A percentile compares a stretch with the other conserved stretches of the same genome.
phyloP scores from a whole-genome alignment of 202 grass and related monocot genomes.

The Hordeum pubiflorum region DNA sequence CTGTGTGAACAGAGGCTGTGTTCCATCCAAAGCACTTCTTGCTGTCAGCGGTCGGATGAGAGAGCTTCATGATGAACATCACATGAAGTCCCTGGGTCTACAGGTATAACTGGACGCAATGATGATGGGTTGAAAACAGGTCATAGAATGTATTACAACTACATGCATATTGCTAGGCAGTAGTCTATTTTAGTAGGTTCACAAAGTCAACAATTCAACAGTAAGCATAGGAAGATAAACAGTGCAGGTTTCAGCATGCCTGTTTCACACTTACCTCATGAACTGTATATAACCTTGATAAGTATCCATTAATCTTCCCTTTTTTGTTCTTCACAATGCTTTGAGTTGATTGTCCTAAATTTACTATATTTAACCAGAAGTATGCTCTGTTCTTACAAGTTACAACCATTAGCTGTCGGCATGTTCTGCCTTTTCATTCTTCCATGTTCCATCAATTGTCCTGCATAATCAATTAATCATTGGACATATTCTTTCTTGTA shows the following conservation, averaged over 20 bases:
- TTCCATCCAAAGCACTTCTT: slow-evolving; percentile 93
- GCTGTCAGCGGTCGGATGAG: slow-evolving; percentile 94
- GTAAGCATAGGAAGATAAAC: background rate
- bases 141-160: background rate
- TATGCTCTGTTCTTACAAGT: background rate
- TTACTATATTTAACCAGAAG: background rate
- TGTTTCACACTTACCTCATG: background rate
- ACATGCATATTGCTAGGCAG: background rate
- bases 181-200: background rate
- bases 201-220: background rate
- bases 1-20: slow-evolving; percentile 94
- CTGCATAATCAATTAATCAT: slow-evolving; percentile 5
- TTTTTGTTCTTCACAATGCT: background rate
- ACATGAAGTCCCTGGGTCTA: slow-evolving; percentile 81
- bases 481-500: background rate
- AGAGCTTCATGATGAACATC: slow-evolving; percentile 83
- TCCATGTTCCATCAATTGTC: background rate
- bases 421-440: background rate
- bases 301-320: background rate
- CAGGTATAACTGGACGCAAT: slow-evolving; percentile 40
- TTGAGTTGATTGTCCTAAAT: background rate
- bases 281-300: background rate
- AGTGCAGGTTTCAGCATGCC: background rate
- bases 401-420: background rate
- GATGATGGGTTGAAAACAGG: background rate